Evolutionary conservation across 2,329 filamentous ascomycete species (phyloP).

Genomic region (Didymella pinodella): DNA sequence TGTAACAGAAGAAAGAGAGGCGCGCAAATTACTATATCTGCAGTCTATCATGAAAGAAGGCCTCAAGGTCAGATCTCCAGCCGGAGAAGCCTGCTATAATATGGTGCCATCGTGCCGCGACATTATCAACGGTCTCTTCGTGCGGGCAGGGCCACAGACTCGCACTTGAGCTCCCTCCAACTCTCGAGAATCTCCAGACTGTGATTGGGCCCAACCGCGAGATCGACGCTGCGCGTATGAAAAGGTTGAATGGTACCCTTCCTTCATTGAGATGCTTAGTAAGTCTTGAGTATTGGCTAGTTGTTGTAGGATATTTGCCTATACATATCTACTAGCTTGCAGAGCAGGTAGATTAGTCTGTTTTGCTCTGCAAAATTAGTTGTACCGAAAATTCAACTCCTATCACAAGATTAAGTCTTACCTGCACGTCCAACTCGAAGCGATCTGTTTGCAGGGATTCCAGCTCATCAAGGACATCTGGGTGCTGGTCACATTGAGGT

Average conservation of each 20-base stretch:
- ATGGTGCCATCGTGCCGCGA: not conserved
- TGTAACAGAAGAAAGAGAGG: not conserved
- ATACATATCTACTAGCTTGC: too few species aligned
- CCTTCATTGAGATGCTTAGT: too few species aligned
- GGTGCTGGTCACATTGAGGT: not conserved
- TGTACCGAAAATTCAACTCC: not conserved
- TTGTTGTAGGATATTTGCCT: too few species aligned
- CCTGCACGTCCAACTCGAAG: not conserved
- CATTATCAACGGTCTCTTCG: not conserved
- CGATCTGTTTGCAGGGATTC: not conserved
- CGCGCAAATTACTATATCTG: not conserved
- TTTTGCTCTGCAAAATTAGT: not conserved
- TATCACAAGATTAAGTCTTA: conserved; percentile 1
- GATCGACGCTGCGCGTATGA: not conserved
- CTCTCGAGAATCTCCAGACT: not conserved
- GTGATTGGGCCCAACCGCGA: not conserved
- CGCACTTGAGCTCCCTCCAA: not conserved
- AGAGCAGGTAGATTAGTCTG: too few species aligned
- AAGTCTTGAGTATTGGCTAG: too few species aligned
- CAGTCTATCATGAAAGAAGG: not conserved
- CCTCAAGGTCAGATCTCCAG: not conserved
- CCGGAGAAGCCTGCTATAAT: not conserved
- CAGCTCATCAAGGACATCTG: not conserved
- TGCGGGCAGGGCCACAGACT: not conserved
- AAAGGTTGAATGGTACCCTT: not conserved